phyloP scores from a whole-genome alignment of 495 filamentous ascomycete species.

The Penicillium pulvis region DNA sequence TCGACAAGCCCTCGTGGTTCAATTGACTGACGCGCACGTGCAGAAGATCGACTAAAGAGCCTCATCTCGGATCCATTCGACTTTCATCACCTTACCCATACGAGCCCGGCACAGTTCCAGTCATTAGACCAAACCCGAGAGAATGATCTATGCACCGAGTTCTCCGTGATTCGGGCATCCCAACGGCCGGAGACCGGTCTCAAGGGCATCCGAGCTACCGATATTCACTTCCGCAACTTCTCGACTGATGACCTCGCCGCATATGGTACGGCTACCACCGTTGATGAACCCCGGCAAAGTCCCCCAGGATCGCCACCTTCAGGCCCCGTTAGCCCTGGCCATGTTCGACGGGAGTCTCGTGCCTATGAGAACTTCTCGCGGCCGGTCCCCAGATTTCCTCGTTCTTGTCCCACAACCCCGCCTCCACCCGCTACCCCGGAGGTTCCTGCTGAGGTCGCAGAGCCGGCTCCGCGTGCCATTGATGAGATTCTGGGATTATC shows the following conservation, averaged over 20 bases:
- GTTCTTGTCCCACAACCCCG: conserved; percentile 31
- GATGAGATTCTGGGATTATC: conserved; percentile 46
- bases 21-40: conserved; percentile 6
- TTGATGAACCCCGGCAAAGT: conserved; percentile 28
- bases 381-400: conserved; percentile 42
- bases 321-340: conserved; percentile 20
- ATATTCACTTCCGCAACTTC: conserved; percentile 65
- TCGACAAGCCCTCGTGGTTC: background rate
- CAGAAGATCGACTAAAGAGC: conserved; percentile 45
- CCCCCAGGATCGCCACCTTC: conserved; percentile 27
- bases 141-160: conserved; percentile 65
- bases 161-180: conserved; percentile 66
- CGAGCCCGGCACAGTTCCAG: conserved; percentile 63
- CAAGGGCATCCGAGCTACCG: conserved; percentile 63
- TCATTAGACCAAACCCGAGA: conserved; percentile 57
- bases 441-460: conserved; percentile 36
- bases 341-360: conserved; percentile 36
- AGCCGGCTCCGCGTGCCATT: conserved; percentile 45
- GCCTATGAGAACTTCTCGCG: conserved; percentile 54
- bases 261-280: conserved; percentile 26
- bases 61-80: conserved; percentile 83
- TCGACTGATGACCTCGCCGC: conserved; percentile 53
- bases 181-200: conserved; percentile 62
- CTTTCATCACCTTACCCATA: conserved; percentile 86
- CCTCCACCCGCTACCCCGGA: conserved; percentile 35